phyloP scores from a whole-genome alignment of 805 yeast genomes.

The Cyberlindnera euphorbiae region DNA sequence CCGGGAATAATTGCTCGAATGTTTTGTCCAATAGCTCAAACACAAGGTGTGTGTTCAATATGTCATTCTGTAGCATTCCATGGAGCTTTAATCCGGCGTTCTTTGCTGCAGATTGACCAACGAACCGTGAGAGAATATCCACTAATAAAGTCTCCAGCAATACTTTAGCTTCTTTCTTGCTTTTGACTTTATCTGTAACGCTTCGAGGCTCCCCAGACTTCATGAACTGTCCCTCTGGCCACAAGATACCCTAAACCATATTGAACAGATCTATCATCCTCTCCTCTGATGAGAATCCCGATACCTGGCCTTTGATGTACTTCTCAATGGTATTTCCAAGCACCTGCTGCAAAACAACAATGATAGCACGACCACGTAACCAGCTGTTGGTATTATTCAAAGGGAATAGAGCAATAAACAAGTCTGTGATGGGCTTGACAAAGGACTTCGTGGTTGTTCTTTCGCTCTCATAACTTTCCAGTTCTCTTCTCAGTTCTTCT shows the following conservation, averaged over 20 bases:
- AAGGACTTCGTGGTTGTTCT: slow-evolving; percentile 39
- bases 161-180: slow-evolving; percentile 53
- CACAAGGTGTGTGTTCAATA: slow-evolving; percentile 59
- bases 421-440: slow-evolving; percentile 77
- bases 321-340: slow-evolving; percentile 86
- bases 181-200: slow-evolving; percentile 43
- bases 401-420: slow-evolving; percentile 66
- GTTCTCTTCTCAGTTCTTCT: slow-evolving; percentile 50
- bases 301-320: slow-evolving; percentile 35
- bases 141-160: slow-evolving; percentile 52
- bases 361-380: slow-evolving; percentile 80
- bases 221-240: slow-evolving; percentile 54
- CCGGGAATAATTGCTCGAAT: slow-evolving; percentile 35
- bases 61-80: slow-evolving; percentile 68
- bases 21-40: slow-evolving; percentile 55
- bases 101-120: slow-evolving; percentile 62
- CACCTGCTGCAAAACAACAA: slow-evolving; percentile 77
- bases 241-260: slow-evolving; percentile 28
- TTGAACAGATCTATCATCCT: slow-evolving; percentile 38
- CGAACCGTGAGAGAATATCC: slow-evolving; percentile 66
- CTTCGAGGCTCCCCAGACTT: slow-evolving; percentile 44
- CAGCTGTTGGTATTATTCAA: slow-evolving; percentile 61
- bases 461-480: slow-evolving; percentile 36
- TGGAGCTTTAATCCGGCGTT: slow-evolving; percentile 59
- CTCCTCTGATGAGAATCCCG: slow-evolving; percentile 37